Evolutionary conservation across 2,329 filamentous ascomycete genomes (phyloP).

Genomic region (Fusarium beomiforme): DNA sequence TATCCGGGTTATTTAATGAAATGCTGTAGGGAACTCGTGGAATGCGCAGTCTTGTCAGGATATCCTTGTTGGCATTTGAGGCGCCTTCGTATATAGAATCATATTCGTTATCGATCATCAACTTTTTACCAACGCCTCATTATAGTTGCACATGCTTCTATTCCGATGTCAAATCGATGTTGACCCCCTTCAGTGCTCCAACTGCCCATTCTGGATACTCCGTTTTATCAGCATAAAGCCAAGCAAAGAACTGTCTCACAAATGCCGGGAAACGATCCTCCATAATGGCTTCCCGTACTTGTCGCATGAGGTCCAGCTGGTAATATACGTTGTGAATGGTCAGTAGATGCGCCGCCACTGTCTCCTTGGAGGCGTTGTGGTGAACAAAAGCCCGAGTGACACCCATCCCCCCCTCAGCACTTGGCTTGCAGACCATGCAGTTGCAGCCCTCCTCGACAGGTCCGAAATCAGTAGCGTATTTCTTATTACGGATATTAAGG

Average conservation of each 20-base stretch:
- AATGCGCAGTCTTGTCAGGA: conserved; percentile 4
- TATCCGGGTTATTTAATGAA: conserved; percentile 38
- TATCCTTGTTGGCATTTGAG: conserved; percentile 23
- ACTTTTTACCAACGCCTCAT: conserved; percentile 14
- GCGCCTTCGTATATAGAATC: conserved; percentile 36
- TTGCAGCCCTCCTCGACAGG: conserved; percentile 85
- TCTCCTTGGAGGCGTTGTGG: conserved; percentile 94
- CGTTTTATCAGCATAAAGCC: conserved; percentile 70
- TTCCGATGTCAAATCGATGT: conserved; percentile 67
- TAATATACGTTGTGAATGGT: conserved; percentile 98
- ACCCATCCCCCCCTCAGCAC: conserved; percentile 75
- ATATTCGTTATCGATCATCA: conserved; percentile 27
- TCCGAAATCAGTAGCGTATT: conserved; percentile 81
- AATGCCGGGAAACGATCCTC: conserved; percentile 84
- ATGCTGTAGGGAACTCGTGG: conserved; percentile 15
- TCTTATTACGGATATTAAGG: conserved; percentile 83
- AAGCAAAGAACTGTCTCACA: conserved; percentile 79
- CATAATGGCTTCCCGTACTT: conserved; percentile 79
- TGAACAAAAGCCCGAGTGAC: conserved; percentile 91
- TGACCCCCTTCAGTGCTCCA: conserved; percentile 79
- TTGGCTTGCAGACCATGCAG: conserved; percentile 79
- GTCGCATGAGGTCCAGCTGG: conserved; percentile 83
- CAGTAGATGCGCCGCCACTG: conserved; percentile 83
- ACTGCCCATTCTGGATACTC: conserved; percentile 87
- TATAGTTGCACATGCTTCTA: conserved; percentile 12